These are phyloP conservation scores for Leishmania lainsoni DNA, from an alignment of 208 protist species.

Conservation along the genomic window DNA sequence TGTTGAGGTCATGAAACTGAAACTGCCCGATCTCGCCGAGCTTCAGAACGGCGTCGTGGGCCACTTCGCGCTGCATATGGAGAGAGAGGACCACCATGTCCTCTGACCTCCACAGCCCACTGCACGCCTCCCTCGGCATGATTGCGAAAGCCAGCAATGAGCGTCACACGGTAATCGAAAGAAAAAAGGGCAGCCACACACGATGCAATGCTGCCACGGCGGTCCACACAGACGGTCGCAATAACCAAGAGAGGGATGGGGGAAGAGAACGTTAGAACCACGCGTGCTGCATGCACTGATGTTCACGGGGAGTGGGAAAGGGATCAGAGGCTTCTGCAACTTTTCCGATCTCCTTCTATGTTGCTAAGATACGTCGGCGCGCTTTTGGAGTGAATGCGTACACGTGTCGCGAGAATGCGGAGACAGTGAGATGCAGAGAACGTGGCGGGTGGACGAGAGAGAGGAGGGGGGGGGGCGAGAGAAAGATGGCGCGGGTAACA, in stretches of 20 bases:
- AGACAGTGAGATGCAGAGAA: background rate
- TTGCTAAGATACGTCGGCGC: background rate
- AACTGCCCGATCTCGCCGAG: constrained; percentile 95
- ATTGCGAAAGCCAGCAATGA: background rate
- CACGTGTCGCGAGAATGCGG: background rate
- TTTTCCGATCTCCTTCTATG: background rate
- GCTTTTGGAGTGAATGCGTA: background rate
- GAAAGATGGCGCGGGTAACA: background rate
- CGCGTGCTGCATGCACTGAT: background rate
- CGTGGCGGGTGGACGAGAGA: background rate
- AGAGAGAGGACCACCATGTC: constrained; percentile 97
- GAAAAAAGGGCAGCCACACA: background rate
- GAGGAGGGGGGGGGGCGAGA: background rate
- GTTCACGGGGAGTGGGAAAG: background rate
- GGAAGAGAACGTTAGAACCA: constrained; percentile 12
- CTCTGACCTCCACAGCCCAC: constrained; percentile 95
- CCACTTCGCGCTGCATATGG: constrained; percentile 97
- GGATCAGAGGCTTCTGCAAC: background rate
- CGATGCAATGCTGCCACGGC: background rate
- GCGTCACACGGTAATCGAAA: background rate
- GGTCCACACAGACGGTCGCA: background rate
- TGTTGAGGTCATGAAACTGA: constrained; percentile 97
- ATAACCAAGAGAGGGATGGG: background rate
- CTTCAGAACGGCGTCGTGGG: constrained; percentile 95
- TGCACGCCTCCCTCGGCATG: constrained; percentile 84